Evolutionary conservation across 2,329 filamentous ascomycete genomes (phyloP), one percentile per base, ranked within the genome.

Genomic region (Aquanectria penicillioides): DNA sequence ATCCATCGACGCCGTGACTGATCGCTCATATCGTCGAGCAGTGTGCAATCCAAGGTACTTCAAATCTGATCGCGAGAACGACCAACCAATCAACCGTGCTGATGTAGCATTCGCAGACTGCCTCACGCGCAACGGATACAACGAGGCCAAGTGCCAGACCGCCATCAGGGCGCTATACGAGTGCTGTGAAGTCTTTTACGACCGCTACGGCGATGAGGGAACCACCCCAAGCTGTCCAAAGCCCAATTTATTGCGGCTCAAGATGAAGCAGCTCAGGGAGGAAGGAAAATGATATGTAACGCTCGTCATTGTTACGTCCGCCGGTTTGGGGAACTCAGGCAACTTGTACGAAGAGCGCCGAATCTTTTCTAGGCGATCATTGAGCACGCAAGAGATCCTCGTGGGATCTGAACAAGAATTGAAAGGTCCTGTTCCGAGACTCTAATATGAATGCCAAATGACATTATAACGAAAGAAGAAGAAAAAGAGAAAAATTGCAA

Each of bases 361-460:
- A 78, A 81, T 82, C 86, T 82, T 75, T 91, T 92, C 96, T 92
- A 90, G 94, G 91, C 91, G 84, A 91, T 93, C 92, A 89, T 94
- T 86, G 93, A 99, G 95, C 95, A 92, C 94, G 94, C 92, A 82
- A 82, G 90, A 94, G 91, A 85, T 83, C 89, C 86, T 80, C 83
- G 77, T 78, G 83, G 88, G 86, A 89, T 86, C 92, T 96, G 91
- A 92, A 91, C 88, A 93, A 93, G 91, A 86, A 98, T 86, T 92
- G 92, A 94, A 70, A 75, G 75, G 78, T 87, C 91, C 88, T 91
- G 88, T 88, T 91, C 91, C 94, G 94, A 96, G 95, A 99, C 95
- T 99, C 95, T 98, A 98, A 94, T 91, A 92, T 91, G 87, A 89
- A 91, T 89, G 93, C 89, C 88, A 75, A 44, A 83, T 86, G 87